Evolutionary conservation across 805 yeast species (phyloP), one percentile per base, ranked within the genome.

Genomic region (Ogataea saltuana): DNA sequence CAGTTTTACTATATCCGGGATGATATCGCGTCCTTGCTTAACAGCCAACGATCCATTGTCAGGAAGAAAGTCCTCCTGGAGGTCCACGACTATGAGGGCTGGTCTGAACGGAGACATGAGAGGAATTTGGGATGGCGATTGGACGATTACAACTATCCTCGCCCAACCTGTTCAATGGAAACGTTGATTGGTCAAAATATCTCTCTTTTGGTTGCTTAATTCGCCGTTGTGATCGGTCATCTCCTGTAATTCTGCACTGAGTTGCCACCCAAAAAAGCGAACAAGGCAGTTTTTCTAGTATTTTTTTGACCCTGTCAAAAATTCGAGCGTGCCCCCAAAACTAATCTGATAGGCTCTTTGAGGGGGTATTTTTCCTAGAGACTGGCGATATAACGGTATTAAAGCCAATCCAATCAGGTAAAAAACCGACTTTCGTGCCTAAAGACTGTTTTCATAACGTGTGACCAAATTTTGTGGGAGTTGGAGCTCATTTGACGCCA

Each of bases 61-160:
- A 4, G 91, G 91, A 3, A 89, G 69, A 61, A 90, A 90, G 60
- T 91, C 97, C 50, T 85, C 81, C 60, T 90, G 97, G 11, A 90
- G 65, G 55, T 90, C 98, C 13, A 90, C 76, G 0, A 90, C 73
- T 0, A 89, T 65, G 26, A 90, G 66, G 0, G 96, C 96, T 4
- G 75, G 57, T 20, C 54, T 59, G 20, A 41, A 46, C 27, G 37
- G 30, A 12, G 39, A 35, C 39, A 26, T 32, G n/a, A n/a, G n/a
- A n/a, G n/a, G n/a, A n/a, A n/a, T n/a, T n/a, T n/a, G n/a, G n/a
- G n/a, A n/a, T n/a, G n/a, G n/a, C n/a, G n/a, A n/a, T n/a, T n/a
- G n/a, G n/a, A n/a, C n/a, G n/a, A n/a, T n/a, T n/a, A n/a, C n/a
- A n/a, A n/a, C n/a, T n/a, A n/a, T n/a, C n/a, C n/a, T n/a, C n/a